Evolutionary conservation across 176 grass and related monocot genomes (phyloP).

Genomic region (Olyra latifolia): DNA sequence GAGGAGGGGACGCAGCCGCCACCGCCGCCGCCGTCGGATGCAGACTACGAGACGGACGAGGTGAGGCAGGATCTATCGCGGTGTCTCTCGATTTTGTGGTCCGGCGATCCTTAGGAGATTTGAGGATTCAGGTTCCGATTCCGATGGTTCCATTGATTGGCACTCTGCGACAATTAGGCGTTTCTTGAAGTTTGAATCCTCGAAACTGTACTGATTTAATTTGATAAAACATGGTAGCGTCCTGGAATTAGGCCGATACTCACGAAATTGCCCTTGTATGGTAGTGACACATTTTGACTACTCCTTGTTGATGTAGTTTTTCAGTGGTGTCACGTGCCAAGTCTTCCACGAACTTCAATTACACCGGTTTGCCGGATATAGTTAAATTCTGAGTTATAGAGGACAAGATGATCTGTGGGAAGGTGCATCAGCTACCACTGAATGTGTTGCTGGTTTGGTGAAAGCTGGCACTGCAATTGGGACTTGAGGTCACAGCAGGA

Average conservation of each 20-base stretch:
- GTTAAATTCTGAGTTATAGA: neutral
- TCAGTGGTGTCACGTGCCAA: neutral
- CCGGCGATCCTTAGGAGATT: neutral
- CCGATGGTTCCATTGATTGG: neutral
- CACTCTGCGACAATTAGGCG: neutral
- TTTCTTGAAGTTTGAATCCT: neutral
- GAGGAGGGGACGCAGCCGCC: slow-evolving; percentile 27
- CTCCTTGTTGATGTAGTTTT: neutral
- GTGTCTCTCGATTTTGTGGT: neutral
- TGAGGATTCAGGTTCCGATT: neutral
- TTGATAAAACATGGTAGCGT: neutral
- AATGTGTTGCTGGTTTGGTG: neutral
- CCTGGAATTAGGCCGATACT: neutral
- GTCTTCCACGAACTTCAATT: neutral
- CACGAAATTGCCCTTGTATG: neutral
- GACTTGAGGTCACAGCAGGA: neutral
- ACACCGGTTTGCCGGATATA: neutral
- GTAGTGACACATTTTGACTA: neutral
- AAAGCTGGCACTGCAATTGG: neutral
- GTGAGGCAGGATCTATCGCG: slow-evolving; percentile 41
- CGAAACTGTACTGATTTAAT: neutral
- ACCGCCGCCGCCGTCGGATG: slow-evolving; percentile 36
- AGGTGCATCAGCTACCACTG: neutral
- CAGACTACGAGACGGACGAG: slow-evolving; percentile 76
- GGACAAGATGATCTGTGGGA: neutral